Base-by-base conservation (phyloP, 2,329 filamentous ascomycete genomes). In the Reticulascus tulasneorum region DNA sequence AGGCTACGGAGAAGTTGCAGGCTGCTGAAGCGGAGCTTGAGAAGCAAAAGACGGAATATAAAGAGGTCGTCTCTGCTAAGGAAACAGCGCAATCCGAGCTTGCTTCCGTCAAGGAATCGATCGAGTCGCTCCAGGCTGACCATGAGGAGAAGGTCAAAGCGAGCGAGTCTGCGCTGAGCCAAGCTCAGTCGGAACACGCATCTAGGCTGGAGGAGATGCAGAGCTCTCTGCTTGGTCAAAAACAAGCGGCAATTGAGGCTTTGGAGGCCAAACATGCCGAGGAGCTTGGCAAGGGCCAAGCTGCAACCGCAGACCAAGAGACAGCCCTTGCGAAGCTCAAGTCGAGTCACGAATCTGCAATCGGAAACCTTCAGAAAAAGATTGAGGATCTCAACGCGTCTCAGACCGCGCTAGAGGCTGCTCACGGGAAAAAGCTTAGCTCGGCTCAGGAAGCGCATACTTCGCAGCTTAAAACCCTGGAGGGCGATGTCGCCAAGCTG, bases 221-320 rank as follows among this genome's bases (percentile, higher is more conserved):
- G 48, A 55, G 62, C 26, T 63, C 66, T 1, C 55, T 79, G 7
- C 56, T 63, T 13, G 63, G 71, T 18, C 64, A 80, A 50, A 73
- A 80, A 45, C 54, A 66, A 29, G 56, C 66, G 26, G 60, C 67
- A 13, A 49, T 79, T 10, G 60, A 67, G 26, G 66, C 67, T 5
- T 55, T 81, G 29, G 69, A 78, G 52, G 57, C 64, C n/a, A 69
- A 73, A 44, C 72, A 80, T 45, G 62, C 67, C 21, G 63, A 66
- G 29, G 68, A 73, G 42, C 55, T 79, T 19, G 64, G 65, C 7
- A 64, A 70, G 47, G 67, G 63, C 37, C 62, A 67, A 47, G 50
- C 63, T 1, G 60, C 69, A 31, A 59, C 62, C 8, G 59, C 62
- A 10, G 67, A 66, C 3, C 68, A 75, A 20, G 68, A 76, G 40